phyloP scores from a whole-genome alignment of 495 filamentous ascomycete genomes.

The Podospora australis region DNA sequence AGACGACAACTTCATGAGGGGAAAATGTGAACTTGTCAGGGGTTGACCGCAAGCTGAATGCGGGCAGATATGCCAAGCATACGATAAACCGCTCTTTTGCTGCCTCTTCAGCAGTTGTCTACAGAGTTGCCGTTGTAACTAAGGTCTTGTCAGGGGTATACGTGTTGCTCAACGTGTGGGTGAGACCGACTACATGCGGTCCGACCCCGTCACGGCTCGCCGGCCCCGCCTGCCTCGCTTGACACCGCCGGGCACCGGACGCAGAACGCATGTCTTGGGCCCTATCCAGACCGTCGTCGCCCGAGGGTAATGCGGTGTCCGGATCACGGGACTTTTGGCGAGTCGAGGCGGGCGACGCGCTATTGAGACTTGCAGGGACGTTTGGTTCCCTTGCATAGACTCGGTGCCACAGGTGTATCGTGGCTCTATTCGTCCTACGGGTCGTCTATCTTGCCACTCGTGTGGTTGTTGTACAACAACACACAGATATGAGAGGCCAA shows the following conservation, averaged over 20 bases:
- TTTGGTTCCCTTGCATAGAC: background rate
- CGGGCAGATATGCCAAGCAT: background rate
- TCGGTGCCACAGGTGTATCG: background rate
- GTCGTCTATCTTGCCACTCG: conserved; percentile 2
- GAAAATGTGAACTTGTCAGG: no score
- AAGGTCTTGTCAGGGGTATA: conserved; percentile 15
- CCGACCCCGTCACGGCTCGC: background rate
- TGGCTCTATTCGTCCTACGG: background rate
- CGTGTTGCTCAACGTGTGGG: conserved; percentile 15
- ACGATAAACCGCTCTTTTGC: background rate
- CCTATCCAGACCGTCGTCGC: background rate
- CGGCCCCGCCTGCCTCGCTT: no score
- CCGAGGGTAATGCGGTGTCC: background rate
- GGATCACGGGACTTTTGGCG: background rate
- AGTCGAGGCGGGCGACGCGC: background rate
- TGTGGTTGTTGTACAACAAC: background rate
- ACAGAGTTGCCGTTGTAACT: background rate
- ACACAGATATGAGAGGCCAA: no score
- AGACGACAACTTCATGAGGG: background rate
- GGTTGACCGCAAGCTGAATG: conserved; percentile 3
- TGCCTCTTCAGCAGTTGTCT: background rate
- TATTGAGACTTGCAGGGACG: background rate
- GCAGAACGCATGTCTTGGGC: no score
- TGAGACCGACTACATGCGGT: conserved; percentile 1
- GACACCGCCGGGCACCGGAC: no score